Evolutionary conservation across 257 asterid genomes (phyloP).

Genomic region (Solanum appendiculatum): DNA sequence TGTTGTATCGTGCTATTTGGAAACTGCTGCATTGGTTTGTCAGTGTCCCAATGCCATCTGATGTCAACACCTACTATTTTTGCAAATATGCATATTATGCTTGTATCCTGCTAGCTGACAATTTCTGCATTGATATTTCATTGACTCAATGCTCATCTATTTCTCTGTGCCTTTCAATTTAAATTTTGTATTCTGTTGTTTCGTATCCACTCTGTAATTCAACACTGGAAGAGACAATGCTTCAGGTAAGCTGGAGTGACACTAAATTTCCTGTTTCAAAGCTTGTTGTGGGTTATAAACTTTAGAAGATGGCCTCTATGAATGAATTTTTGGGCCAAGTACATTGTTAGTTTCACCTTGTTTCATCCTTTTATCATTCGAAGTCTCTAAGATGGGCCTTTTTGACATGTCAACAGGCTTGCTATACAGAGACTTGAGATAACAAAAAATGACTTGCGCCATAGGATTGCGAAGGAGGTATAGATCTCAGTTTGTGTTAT

Average conservation of each 20-base stretch:
- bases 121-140: neutral
- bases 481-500: neutral
- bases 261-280: neutral
- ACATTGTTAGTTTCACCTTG: neutral
- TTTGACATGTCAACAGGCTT: slow-evolving; percentile 41
- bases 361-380: neutral
- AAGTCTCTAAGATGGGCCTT: slow-evolving; percentile 9
- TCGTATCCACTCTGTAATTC: neutral
- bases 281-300: neutral
- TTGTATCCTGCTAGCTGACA: neutral
- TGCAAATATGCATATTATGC: neutral
- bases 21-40: neutral
- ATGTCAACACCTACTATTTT: neutral
- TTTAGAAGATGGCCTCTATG: neutral
- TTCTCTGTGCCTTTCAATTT: neutral
- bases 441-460: slow-evolving; percentile 82
- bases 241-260: neutral
- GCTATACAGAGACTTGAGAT: slow-evolving; percentile 91
- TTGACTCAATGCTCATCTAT: neutral
- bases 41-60: neutral
- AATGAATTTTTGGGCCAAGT: neutral
- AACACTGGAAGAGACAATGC: neutral
- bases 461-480: slow-evolving; percentile 94
- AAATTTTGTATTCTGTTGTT: neutral
- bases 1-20: neutral